phyloP scores from a whole-genome alignment of 495 filamentous ascomycete genomes.

The Aspergillus bertholletiae region DNA sequence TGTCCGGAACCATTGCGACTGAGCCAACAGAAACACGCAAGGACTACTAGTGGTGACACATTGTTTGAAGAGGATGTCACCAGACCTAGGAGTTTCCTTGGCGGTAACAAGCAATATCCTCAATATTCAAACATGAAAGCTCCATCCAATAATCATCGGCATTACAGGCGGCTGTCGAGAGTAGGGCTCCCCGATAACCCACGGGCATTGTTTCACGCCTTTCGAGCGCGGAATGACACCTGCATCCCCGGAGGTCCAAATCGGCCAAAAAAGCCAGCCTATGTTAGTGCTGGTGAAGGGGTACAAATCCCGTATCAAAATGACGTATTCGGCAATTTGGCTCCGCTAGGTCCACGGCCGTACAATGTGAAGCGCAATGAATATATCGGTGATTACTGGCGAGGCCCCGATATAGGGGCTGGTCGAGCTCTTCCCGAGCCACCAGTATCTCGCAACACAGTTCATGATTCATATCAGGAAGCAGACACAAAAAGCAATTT shows the following conservation, averaged over 20 bases:
- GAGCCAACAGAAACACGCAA: constrained; percentile 24
- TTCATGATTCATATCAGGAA: constrained; percentile 6
- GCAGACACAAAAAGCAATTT: constrained; percentile 2
- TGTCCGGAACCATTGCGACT: constrained; percentile 37
- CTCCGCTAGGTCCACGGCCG: not conserved
- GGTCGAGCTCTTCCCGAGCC: not conserved
- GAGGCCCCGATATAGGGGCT: constrained; percentile 6
- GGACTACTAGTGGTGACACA: constrained; percentile 32
- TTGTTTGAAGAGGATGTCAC: constrained; percentile 38
- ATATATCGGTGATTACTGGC: constrained; percentile 16
- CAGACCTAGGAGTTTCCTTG: constrained; percentile 12
- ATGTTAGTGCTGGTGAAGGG: constrained; percentile 7
- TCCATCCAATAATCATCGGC: constrained; percentile 6
- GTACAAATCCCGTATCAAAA: constrained; percentile 6
- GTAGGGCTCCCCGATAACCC: constrained; percentile 39
- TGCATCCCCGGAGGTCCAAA: constrained; percentile 1
- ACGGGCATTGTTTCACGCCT: constrained; percentile 31
- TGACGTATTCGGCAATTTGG: not conserved
- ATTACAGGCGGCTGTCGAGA: constrained; percentile 10
- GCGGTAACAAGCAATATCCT: constrained; percentile 5
- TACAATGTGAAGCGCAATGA: constrained; percentile 2
- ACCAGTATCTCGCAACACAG: constrained; percentile 4
- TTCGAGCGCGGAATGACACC: constrained; percentile 14
- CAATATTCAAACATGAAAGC: not conserved
- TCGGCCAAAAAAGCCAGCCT: constrained; percentile 9